Evolutionary conservation across 2,329 filamentous ascomycete species (phyloP), one percentile per base, ranked within the genome.

Genomic region (Herpotrichia juniperi): DNA sequence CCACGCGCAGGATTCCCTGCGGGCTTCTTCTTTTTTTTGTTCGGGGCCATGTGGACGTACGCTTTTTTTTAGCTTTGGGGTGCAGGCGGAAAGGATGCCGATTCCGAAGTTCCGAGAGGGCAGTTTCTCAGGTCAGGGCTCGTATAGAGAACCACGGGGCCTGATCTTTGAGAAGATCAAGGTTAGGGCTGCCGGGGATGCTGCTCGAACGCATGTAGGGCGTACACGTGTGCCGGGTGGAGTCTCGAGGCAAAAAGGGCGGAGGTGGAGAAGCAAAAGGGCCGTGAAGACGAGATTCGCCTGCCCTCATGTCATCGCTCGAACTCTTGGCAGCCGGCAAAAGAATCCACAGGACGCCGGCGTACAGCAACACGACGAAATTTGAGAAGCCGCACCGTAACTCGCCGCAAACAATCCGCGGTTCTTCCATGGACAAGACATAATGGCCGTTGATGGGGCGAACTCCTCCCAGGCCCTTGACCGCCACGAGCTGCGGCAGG

Each of bases 1-100:
- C 93, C 94, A 73, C 94, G 84, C 32, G 92, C 91, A 53, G 93
- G 91, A 74, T 97, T 97, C 26, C 88, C 85, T 22, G 85, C 84
- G 49, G 89, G 83, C 83, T 97, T 97, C 81, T 91, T 96, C 79
- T 97, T 96, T 78, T 96, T 96, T 76, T 40, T 40, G 37, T 40
- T 40, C 12, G 37, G 37, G 9, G 45, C 49, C 49, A 51, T 51
- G 16, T 12, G 3, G 24, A 43, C 4, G 24, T 19, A 6, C 7
- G 25, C 17, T 10, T 14, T 17, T 28, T 28, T 43, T 30, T 10
- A 6, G 40, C 4, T 16, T 28, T 14, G 24, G 10, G 45, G n/a
- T 9, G 31, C 34, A 24, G 22, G 26, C 7, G 17, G 43, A 6
- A 28, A 32, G 10, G 26, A 37, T 22, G 7, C 19, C 3, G 21